Base-by-base conservation (phyloP, 345 rosid genomes). In the Eucalyptus brandiana region DNA sequence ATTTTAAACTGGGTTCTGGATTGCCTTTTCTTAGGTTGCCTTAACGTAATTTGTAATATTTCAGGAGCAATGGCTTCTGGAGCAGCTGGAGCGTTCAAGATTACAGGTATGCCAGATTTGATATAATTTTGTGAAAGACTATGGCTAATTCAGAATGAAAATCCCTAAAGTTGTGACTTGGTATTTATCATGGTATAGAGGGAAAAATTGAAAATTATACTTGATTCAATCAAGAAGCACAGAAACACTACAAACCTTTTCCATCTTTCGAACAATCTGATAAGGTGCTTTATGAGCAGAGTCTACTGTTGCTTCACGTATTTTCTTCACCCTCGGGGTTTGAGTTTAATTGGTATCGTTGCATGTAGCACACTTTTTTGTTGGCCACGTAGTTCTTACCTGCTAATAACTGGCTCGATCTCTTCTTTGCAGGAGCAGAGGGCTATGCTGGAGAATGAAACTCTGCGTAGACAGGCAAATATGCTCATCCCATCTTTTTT, bases 371-470 rank as follows among this genome's bases (percentile, higher is more conserved):
- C 37, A 8, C 53, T 80, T 88, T 88, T n/a, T 87, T 49, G 56
- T 69, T 18, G 30, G 53, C 83, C 47, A 76, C 8, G 26, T 11
- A 40, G 83, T 37, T 76, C 83, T 76, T 21, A 23, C 30, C 47
- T 40, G 47, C 83, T 69, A 86, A 60, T 51, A 40, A 45, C 37
- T 88, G 30, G 62, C 51, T 56, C 5, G 51, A 62, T 44, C 18
- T 86, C 49, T 88, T 89, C 54, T 88, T 93, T 89, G 50, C 95
- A 96, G 99, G 98, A 96, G 93, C 97, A 96, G 86, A 91, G 93
- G 53, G 97, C 98, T 47, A 91, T 93, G 94, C 93, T 95, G 91
- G 99, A 97, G 94, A 97, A 97, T 87, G 97, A 94, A 94, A 93
- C 97, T 91, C 92, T 97, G 90, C 98, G 97, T 87, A 94, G 96